Evolutionary conservation across 169 alveolate genomes (phyloP).

Genomic region (Plasmodium cynomolgi): DNA sequence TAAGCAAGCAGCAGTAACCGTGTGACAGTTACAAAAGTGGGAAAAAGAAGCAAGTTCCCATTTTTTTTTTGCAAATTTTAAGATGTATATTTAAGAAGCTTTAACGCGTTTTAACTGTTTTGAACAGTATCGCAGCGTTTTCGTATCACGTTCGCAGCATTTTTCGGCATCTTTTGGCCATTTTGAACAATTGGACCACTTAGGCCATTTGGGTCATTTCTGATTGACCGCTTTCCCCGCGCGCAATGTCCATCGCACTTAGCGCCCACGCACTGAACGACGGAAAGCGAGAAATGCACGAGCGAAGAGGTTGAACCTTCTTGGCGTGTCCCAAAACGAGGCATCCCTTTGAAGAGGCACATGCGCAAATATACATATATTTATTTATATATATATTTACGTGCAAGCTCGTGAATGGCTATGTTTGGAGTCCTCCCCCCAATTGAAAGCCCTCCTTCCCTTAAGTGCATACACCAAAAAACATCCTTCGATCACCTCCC

Average conservation of each 20-base stretch:
- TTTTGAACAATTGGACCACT: background rate
- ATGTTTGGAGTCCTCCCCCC: background rate
- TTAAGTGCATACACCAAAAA: background rate
- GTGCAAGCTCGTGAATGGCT: background rate
- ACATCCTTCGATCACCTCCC: background rate
- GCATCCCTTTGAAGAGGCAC: background rate
- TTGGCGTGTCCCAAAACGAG: background rate
- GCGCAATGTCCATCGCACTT: background rate
- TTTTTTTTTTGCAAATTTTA: background rate
- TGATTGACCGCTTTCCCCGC: background rate
- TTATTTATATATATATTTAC: no score
- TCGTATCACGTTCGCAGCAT: background rate
- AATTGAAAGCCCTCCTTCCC: background rate
- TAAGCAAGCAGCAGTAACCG: background rate
- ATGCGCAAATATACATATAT: background rate
- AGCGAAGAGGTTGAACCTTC: background rate
- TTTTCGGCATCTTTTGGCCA: background rate
- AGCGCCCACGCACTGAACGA: background rate
- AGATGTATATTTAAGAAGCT: background rate
- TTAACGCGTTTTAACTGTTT: background rate
- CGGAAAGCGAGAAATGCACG: background rate
- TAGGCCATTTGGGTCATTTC: no score
- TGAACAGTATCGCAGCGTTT: background rate
- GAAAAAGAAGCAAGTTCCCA: background rate
- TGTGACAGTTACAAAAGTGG: background rate